Conservation (phyloP, 768 basidiomycete species). For the Dictyophora rubrovolvata region DNA sequence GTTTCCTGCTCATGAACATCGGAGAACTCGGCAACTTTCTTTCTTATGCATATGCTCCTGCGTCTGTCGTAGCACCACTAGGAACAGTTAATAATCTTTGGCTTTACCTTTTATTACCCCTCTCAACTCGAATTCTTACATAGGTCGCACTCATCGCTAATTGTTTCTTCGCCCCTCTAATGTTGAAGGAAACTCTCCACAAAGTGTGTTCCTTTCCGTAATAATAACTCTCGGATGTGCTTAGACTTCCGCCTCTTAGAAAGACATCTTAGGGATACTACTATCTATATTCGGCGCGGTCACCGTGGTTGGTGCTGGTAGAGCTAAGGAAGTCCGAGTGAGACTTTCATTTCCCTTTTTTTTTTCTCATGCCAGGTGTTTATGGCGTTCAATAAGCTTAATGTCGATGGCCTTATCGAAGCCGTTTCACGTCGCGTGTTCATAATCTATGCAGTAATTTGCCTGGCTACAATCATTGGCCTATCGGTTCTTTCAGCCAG, state of each 20-base stretch:
- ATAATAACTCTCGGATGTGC: neutral
- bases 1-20: conserved; percentile 80
- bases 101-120: conserved; percentile 4
- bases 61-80: conserved; percentile 87
- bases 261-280: conserved; percentile 66
- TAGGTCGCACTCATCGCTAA: conserved; percentile 92
- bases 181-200: conserved; percentile 76
- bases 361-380: neutral
- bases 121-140: conserved; percentile 5
- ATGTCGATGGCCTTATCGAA: conserved; percentile 51
- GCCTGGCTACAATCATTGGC: conserved; percentile 33
- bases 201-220: conserved; percentile 34
- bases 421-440: conserved; percentile 70
- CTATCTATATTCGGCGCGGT: conserved; percentile 83
- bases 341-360: conserved; percentile 2
- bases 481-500: conserved; percentile 62
- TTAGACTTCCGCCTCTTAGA: conserved; percentile 30
- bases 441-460: conserved; percentile 55
- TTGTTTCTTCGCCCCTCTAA: conserved; percentile 83
- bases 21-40: conserved; percentile 90
- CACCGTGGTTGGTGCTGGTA: conserved; percentile 80
- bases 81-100: conserved; percentile 62
- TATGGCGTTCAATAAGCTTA: conserved; percentile 28
- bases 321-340: conserved; percentile 55
- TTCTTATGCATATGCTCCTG: conserved; percentile 83